Base-by-base conservation (phyloP, 768 basidiomycete genomes). In the Cyclocybe cylindracea region DNA sequence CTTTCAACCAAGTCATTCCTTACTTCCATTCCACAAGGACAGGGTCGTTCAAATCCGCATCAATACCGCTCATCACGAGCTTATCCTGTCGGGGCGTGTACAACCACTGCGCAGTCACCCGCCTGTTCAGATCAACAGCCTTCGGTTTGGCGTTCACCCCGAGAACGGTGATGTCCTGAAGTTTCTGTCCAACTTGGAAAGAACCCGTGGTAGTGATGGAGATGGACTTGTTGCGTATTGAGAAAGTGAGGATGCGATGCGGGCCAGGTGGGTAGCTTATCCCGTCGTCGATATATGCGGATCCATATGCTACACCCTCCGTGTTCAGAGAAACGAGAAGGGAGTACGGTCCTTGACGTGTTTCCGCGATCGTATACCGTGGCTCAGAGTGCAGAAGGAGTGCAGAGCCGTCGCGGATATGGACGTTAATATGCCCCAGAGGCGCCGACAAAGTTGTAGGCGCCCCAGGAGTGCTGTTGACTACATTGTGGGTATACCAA, bases 341-440 rank as follows among this genome's bases (percentile, higher is more conserved):
- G 8, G 79, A 73, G 65, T 80, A 90, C 0, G 85, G 82, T 0
- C 80, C 79, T 39, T 78, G 66, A 4, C 78, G 76, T 0, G 88
- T 89, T 63, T 87, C 86, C 47, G 78, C 75, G 55, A 82, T 77
- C 1, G 87, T 91, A 65, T 89, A 89, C 1, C 67, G 83, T 7
- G 89, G 86, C 46, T 74, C 54, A 8, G 78, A 69, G 61, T 91
- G 82, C 37, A 89, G 64, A 14, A 91, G 77, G 9, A 91, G 64
- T 31, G 82, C 82, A 13, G 85, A 76, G 19, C 84, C 82, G 50
- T 84, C 82, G n/a, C 89, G 81, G 51, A 91, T 66, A 62, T 90
- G 87, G 19, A 90, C 84, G 53, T 85, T 85, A 67, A 91, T 90
- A 61, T 89, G 84, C 13, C 84, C 77, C 2, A 91, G 79, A 3